A percentile compares a stretch with the other conserved stretches of the same genome.
These are phyloP conservation scores for Aspergillus fischeri DNA, from an alignment of 2,329 filamentous ascomycete genomes.

Conservation along the genomic window DNA sequence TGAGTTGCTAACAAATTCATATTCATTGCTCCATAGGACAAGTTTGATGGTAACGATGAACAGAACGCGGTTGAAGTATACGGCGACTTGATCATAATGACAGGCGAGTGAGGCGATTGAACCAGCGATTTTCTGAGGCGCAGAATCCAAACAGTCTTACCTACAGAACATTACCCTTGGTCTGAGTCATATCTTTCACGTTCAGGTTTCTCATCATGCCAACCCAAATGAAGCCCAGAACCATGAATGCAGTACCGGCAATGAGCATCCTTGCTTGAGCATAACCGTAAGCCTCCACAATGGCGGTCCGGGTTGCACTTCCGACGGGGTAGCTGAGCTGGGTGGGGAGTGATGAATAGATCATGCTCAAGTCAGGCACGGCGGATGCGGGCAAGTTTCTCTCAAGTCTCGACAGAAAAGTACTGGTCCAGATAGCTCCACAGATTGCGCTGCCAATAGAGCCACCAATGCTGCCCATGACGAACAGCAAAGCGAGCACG, in stretches of 20 bases:
- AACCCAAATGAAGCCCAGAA: conserved; percentile 9
- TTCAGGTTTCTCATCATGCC: not conserved
- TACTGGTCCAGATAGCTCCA: conserved; percentile 31
- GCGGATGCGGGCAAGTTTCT: conserved; percentile 27
- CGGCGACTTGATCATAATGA: too few relatives aligned
- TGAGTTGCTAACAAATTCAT: too few relatives aligned
- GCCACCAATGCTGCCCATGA: conserved; percentile 30
- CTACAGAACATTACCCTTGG: not conserved
- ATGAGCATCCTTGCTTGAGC: conserved; percentile 39
- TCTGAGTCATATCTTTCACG: not conserved
- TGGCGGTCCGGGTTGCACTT: conserved; percentile 36
- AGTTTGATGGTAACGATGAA: too few relatives aligned
- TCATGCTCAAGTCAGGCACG: conserved; percentile 4
- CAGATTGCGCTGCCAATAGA: conserved; percentile 29
- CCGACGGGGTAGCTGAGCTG: conserved; percentile 33
- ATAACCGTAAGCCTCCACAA: conserved; percentile 43
- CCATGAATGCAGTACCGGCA: conserved; percentile 21
- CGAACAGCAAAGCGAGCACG: conserved; percentile 44
- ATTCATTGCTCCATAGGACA: too few relatives aligned
- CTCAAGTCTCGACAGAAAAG: conserved; percentile 33
- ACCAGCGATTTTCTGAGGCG: too few relatives aligned
- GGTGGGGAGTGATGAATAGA: conserved; percentile 9
- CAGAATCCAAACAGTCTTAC: too few relatives aligned
- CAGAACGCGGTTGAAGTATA: too few relatives aligned
- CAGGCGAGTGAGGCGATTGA: too few relatives aligned